phyloP scores from a whole-genome alignment of 176 grass and related monocot genomes.

The Aegilops tauschii region DNA sequence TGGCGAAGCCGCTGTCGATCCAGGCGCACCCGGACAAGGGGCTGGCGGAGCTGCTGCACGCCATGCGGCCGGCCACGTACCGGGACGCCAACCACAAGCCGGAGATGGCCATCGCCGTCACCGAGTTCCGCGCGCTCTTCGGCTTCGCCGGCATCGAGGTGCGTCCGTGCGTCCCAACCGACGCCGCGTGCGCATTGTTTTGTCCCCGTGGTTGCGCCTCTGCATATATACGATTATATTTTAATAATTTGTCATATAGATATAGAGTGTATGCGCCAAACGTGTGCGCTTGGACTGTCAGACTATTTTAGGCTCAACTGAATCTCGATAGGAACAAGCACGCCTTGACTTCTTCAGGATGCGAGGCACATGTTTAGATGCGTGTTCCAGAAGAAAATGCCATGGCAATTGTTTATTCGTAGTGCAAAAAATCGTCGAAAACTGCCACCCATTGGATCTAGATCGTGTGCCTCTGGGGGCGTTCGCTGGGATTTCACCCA shows the following conservation, averaged over 20 bases:
- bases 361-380: background rate
- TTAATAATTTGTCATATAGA: too few relatives aligned
- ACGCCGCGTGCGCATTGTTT: background rate
- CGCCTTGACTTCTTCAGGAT: background rate
- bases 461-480: too few relatives aligned
- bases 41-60: constrained; percentile 69
- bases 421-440: too few relatives aligned
- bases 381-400: background rate
- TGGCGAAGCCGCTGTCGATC: constrained; percentile 92
- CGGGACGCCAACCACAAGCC: constrained; percentile 92
- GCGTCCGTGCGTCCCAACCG: background rate
- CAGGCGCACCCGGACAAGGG: constrained; percentile 96
- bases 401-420: background rate
- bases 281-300: background rate
- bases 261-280: too few relatives aligned
- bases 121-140: constrained; percentile 86
- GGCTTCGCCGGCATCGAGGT: constrained; percentile 79
- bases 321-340: background rate
- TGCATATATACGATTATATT: too few relatives aligned
- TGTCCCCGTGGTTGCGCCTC: too few relatives aligned
- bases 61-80: constrained; percentile 61
- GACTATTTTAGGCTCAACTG: background rate
- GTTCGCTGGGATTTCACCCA: too few relatives aligned
- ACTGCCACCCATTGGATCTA: too few relatives aligned
- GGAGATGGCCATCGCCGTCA: constrained; percentile 93